Evolutionary conservation across 768 basidiomycete genomes (phyloP), one percentile per base, ranked within the genome.

Genomic region (Multifurca ochricompacta): DNA sequence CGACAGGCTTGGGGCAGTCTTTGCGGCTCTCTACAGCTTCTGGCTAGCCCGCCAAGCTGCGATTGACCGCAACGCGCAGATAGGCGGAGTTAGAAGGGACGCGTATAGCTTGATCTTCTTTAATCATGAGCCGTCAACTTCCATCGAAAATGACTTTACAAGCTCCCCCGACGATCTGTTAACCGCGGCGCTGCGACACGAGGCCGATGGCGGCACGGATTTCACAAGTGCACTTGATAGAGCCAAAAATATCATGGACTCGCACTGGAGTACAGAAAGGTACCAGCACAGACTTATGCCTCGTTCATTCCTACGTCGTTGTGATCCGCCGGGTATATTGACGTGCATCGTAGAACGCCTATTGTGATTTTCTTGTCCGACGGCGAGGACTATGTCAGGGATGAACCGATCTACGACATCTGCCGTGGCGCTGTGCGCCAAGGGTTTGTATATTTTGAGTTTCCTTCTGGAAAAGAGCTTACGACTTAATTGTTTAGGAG

Each of bases 91-190:
- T 14, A 73, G 77, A 19, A 66, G 73, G 32, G 82, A 83, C 54
- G 69, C 82, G 0, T 83, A 83, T 56, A 80, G 77, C 8, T 70
- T 83, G 43, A 53, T 81, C n/a, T 59, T 79, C 28, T 82, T 82
- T 59, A 63, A 77, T 48, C 49, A 65, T 13, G 8, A 6, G 0
- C 53, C 67, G 1, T 31, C 41, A 9, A 57, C 41, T 4, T 66
- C 65, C 4, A 54, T 80, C 32, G 59, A 63, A 37, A 76, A 80
- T 53, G 78, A 83, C 54, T 75, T 76, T 40, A 48, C 63, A 1
- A 73, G 74, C 45, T 65, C 72, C 7, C 74, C 80, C 0, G 71
- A 77, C 21, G 61, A 75, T 16, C 63, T 83, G 32, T 57, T 83
- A 14, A 65, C 66, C 3, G 30, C 57, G 0, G 59, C 79, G 1